Base-by-base conservation (phyloP, 345 rosid genomes). In the Hibiscus trionum region DNA sequence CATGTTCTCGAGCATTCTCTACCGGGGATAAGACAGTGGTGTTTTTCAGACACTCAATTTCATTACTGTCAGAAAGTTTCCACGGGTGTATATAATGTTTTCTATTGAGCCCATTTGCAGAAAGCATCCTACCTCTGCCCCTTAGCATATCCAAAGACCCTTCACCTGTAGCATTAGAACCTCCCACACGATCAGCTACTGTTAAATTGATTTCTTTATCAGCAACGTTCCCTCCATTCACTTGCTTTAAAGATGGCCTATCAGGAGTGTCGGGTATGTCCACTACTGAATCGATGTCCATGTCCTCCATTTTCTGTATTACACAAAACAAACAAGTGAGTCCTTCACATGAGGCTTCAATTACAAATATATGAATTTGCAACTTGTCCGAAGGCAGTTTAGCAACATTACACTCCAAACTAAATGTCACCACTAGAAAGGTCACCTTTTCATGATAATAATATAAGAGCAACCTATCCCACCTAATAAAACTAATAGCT, bases 181-280 rank as follows among this genome's bases (percentile, higher is more conserved):
- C 80, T 68, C 77, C 78, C 12, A 53, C 73, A 58, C 35, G 77
- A 62, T 80, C 78, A 35, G 73, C 71, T 58, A 77, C 69, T 47
- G 76, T 76, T 29, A 88, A 80, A 74, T 77, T 80, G 69, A 52
- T 82, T 8, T 74, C 80, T 70, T 70, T 83, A 72, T 82, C 79
- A 69, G 62, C 66, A 67, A 16, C 69, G 61, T 78, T 82, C 61
- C 77, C 55, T 74, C 66, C 27, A 35, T 63, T 55, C 19, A 77
- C 52, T 70, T 27, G 35, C 61, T 72, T 78, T 2, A 79, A 70
- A 49, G 67, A 77, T 1, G 80, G 29, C 74, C 96, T 90, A 66
- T 94, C 97, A 58, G 98, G 98, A 72, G 95, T 88, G 69, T 94
- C 95, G 24, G 91, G 97, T 72, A 90, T 75, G 24, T 82, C 90